Percentiles rank a stretch among this genome's conserved stretches.
Conservation (phyloP, 768 basidiomycete species). For the Fistulinella prunicolor region DNA sequence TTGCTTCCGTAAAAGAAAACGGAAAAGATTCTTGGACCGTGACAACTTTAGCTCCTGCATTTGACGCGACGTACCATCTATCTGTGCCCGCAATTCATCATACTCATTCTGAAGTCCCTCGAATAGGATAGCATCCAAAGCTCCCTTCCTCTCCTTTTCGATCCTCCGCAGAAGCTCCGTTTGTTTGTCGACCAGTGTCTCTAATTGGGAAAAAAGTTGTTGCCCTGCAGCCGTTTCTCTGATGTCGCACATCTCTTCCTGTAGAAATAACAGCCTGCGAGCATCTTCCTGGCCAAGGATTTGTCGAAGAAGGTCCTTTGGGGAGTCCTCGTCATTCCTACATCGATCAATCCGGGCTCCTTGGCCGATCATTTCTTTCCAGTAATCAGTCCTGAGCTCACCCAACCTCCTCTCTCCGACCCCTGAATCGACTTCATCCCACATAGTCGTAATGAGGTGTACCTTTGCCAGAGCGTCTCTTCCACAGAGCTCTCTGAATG, state of each 20-base stretch:
- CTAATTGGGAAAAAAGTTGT: constrained; percentile 7
- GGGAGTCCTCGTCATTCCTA: constrained; percentile 6
- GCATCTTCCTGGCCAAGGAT: not conserved
- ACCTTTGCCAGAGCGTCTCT: constrained; percentile 30
- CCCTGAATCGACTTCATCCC: constrained; percentile 26
- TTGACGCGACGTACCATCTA: constrained; percentile 6
- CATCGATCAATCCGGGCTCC: constrained; percentile 11
- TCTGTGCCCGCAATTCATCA: not conserved
- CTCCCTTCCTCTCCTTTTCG: constrained; percentile 4
- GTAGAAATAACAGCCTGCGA: constrained; percentile 1
- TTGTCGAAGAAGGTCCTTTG: constrained; percentile 5
- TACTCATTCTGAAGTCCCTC: constrained; percentile 10
- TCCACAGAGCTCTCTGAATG: constrained; percentile 32
- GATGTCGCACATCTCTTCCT: constrained; percentile 9
- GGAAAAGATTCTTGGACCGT: not conserved
- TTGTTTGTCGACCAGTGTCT: constrained; percentile 9
- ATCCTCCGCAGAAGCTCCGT: constrained; percentile 4
- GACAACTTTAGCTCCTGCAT: constrained; percentile 13
- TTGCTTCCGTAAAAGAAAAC: not conserved
- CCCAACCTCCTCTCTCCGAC: constrained; percentile 16
- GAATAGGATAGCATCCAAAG: not conserved
- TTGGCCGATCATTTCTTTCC: constrained; percentile 5
- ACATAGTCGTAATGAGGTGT: constrained; percentile 37
- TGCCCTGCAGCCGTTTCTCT: constrained; percentile 10
- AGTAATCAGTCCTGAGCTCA: constrained; percentile 1